Conservation (phyloP, 2,329 filamentous ascomycete species). For the Calycina herbarum region DNA sequence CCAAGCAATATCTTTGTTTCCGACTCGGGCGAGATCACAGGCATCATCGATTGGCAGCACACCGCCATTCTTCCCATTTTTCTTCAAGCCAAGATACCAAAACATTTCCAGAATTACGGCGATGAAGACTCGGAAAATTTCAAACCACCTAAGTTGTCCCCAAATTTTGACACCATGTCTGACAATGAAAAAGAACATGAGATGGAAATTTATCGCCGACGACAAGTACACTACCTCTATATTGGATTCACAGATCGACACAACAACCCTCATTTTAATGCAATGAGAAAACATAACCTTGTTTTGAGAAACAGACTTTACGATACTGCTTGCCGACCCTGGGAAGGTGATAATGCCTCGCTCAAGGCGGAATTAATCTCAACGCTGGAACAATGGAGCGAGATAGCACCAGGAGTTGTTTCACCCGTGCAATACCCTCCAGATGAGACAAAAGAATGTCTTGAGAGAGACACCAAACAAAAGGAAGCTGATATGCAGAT, state of each 20-base stretch:
- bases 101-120: slow-evolving; percentile 40
- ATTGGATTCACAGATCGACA: slow-evolving; percentile 22
- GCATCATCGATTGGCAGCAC: no score
- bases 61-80: slow-evolving; percentile 34
- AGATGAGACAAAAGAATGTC: slow-evolving; percentile 12
- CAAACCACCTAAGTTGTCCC: slow-evolving; percentile 20
- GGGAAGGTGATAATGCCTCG: slow-evolving; percentile 22
- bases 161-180: slow-evolving; percentile 23
- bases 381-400: no score
- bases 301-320: slow-evolving; percentile 27
- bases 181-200: slow-evolving; percentile 24
- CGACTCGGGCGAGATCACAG: no score
- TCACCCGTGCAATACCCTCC: slow-evolving; percentile 7
- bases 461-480: slow-evolving; percentile 17
- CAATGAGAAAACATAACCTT: slow-evolving; percentile 22
- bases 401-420: background rate
- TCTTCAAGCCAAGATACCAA: slow-evolving; percentile 35
- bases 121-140: slow-evolving; percentile 32
- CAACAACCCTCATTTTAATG: slow-evolving; percentile 25
- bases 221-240: slow-evolving; percentile 28
- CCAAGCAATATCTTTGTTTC: no score
- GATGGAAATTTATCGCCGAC: slow-evolving; percentile 25
- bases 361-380: no score
- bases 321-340: slow-evolving; percentile 23
- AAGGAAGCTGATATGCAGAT: slow-evolving; percentile 16